Conservation (phyloP, 345 rosid species). For the Barbarea vulgaris region DNA sequence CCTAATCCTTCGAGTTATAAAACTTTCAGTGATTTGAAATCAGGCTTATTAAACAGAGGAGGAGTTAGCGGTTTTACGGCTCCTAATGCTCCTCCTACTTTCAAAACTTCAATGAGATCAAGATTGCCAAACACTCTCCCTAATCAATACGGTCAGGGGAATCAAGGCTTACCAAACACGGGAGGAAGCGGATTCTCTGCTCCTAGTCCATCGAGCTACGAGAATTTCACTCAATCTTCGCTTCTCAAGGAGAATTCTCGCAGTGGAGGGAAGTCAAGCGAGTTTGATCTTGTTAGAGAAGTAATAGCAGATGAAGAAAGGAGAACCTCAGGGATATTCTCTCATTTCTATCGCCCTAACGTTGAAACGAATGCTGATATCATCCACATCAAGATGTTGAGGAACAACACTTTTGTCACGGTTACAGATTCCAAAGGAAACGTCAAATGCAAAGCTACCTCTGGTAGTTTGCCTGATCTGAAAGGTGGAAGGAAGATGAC, state of each 20-base stretch:
- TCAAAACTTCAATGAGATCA: slow-evolving; percentile 8
- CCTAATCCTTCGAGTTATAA: slow-evolving; percentile 7
- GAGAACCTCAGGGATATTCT: slow-evolving; percentile 15
- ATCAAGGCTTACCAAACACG: background rate
- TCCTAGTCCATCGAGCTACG: slow-evolving; percentile 38
- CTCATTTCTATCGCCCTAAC: slow-evolving; percentile 32
- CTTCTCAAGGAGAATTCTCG: slow-evolving; percentile 37
- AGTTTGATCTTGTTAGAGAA: slow-evolving; percentile 58
- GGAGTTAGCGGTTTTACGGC: slow-evolving; percentile 8
- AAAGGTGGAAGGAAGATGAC: slow-evolving; percentile 67
- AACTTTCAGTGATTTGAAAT: slow-evolving; percentile 15
- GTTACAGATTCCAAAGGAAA: slow-evolving; percentile 86
- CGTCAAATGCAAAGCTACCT: slow-evolving; percentile 57
- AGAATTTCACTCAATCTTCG: slow-evolving; percentile 42
- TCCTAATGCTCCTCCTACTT: slow-evolving; percentile 27
- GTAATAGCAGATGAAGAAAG: slow-evolving; percentile 47
- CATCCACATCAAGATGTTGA: slow-evolving; percentile 66
- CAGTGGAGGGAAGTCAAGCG: slow-evolving; percentile 26
- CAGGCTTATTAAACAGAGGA: slow-evolving; percentile 13
- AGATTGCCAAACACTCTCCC: slow-evolving; percentile 18
- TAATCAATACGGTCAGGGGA: slow-evolving; percentile 26
- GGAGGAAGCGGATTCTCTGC: slow-evolving; percentile 26
- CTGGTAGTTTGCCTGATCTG: slow-evolving; percentile 58
- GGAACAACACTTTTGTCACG: slow-evolving; percentile 77
- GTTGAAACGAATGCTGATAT: slow-evolving; percentile 62